phyloP scores from a whole-genome alignment of 2,329 filamentous ascomycete species.

The Calonectria crousiana region DNA sequence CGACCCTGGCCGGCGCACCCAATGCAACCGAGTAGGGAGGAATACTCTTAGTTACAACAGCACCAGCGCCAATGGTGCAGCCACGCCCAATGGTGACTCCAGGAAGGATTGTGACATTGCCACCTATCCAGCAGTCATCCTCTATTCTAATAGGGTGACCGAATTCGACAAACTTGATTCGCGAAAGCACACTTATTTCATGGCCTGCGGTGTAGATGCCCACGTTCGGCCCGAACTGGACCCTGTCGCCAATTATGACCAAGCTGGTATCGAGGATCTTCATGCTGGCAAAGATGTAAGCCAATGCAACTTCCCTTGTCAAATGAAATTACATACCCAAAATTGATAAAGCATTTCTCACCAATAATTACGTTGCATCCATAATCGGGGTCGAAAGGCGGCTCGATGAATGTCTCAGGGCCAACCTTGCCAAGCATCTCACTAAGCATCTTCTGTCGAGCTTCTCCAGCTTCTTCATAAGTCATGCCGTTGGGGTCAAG shows the following conservation, averaged over 20 bases:
- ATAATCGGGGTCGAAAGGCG: slow-evolving; percentile 73
- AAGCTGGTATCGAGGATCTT: slow-evolving; percentile 80
- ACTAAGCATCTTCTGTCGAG: slow-evolving; percentile 22
- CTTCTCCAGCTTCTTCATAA: slow-evolving; percentile 20
- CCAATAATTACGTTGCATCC: slow-evolving; percentile 74
- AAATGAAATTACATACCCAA: slow-evolving; percentile 42
- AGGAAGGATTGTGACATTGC: slow-evolving; percentile 61
- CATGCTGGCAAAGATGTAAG: slow-evolving; percentile 47
- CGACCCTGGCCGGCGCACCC: slow-evolving; percentile 60
- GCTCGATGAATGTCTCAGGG: slow-evolving; percentile 66
- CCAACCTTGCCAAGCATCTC: slow-evolving; percentile 38
- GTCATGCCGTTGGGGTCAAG: slow-evolving; percentile 36
- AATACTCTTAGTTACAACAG: slow-evolving; percentile 62
- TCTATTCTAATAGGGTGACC: slow-evolving; percentile 60
- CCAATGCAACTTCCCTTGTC: background rate
- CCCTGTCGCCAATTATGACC: slow-evolving; percentile 77
- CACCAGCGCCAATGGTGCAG: slow-evolving; percentile 61
- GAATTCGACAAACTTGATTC: slow-evolving; percentile 61
- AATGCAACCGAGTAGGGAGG: slow-evolving; percentile 61
- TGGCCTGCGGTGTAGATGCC: slow-evolving; percentile 79
- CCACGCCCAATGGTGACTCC: slow-evolving; percentile 66
- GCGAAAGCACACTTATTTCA: slow-evolving; percentile 70
- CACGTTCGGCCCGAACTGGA: slow-evolving; percentile 79
- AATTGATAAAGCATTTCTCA: slow-evolving; percentile 72
- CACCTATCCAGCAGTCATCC: slow-evolving; percentile 68